Evolutionary conservation across 352 stramenopile genomes (phyloP).

Genomic region (Thalassiosira ordinaria): DNA sequence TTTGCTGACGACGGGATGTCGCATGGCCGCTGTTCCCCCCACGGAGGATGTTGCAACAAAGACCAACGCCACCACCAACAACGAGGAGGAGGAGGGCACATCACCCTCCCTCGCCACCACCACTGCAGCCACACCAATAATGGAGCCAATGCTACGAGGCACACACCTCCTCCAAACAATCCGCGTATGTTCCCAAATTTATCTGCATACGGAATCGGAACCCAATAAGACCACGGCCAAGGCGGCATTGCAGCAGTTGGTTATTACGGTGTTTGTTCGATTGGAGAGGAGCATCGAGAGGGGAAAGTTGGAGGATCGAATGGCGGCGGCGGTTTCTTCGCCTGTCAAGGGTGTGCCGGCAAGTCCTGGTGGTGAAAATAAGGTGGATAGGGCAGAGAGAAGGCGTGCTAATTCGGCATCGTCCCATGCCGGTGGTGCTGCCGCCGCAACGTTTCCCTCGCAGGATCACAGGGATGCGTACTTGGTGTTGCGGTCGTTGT

Average conservation of each 20-base stretch:
- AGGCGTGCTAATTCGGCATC: slow-evolving; percentile 25
- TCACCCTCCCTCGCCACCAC: too few species aligned
- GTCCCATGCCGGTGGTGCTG: too few species aligned
- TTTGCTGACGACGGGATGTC: slow-evolving; percentile 77
- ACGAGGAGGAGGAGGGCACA: too few species aligned
- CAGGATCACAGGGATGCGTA: slow-evolving; percentile 98
- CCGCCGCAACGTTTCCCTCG: slow-evolving; percentile 89
- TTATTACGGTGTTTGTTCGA: slow-evolving; percentile 94
- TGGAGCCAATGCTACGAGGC: slow-evolving; percentile 72
- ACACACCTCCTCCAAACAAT: slow-evolving; percentile 93
- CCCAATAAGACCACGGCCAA: slow-evolving; percentile 98
- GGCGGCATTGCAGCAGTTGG: slow-evolving; percentile 96
- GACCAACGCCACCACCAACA: too few species aligned
- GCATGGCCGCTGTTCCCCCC: slow-evolving; percentile 23
- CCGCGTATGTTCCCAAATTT: slow-evolving; percentile 95
- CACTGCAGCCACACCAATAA: neutral
- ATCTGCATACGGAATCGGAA: slow-evolving; percentile 88
- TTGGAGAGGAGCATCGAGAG: slow-evolving; percentile 88
- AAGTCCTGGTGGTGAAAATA: too few species aligned
- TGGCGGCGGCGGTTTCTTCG: slow-evolving; percentile 1
- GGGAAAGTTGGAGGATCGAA: slow-evolving; percentile 31
- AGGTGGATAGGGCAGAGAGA: slow-evolving; percentile 1
- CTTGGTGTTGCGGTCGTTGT: slow-evolving; percentile 97
- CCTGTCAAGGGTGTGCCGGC: neutral
- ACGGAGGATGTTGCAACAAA: too few species aligned